These are phyloP conservation scores for Lasiosphaeriaceae sp. DNA, from an alignment of 495 filamentous ascomycete species.

Conservation along the genomic window DNA sequence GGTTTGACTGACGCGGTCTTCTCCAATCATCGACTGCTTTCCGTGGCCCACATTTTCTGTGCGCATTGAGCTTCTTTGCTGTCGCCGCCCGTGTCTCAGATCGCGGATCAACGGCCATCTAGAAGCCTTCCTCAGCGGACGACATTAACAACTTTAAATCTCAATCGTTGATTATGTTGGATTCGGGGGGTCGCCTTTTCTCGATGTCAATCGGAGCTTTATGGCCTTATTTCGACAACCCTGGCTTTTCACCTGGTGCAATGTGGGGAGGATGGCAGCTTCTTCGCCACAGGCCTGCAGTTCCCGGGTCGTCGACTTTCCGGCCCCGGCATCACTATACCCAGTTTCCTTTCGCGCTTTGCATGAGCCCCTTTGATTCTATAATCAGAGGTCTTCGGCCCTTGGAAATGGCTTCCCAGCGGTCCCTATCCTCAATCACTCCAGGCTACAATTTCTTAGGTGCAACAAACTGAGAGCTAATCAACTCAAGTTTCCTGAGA, in stretches of 20 bases:
- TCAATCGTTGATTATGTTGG: too few relatives aligned
- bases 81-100: slow-evolving; percentile 18
- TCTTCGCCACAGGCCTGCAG: not conserved
- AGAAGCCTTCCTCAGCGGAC: slow-evolving; percentile 21
- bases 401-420: too few relatives aligned
- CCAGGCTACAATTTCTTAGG: too few relatives aligned
- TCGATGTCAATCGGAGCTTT: too few relatives aligned
- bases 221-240: not conserved
- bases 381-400: not conserved
- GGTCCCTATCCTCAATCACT: too few relatives aligned
- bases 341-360: not conserved
- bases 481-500: too few relatives aligned
- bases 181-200: too few relatives aligned
- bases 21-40: not conserved
- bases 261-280: not conserved
- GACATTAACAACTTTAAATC: too few relatives aligned
- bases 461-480: too few relatives aligned
- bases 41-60: not conserved
- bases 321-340: slow-evolving; percentile 1
- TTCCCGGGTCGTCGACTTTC: slow-evolving; percentile 1
- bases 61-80: slow-evolving; percentile 15
- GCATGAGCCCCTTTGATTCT: not conserved
- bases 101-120: slow-evolving; percentile 21
- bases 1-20: too few relatives aligned
- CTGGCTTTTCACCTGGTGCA: not conserved